Base-by-base conservation (phyloP, 495 filamentous ascomycete species). In the Jackrogersella multiformis region DNA sequence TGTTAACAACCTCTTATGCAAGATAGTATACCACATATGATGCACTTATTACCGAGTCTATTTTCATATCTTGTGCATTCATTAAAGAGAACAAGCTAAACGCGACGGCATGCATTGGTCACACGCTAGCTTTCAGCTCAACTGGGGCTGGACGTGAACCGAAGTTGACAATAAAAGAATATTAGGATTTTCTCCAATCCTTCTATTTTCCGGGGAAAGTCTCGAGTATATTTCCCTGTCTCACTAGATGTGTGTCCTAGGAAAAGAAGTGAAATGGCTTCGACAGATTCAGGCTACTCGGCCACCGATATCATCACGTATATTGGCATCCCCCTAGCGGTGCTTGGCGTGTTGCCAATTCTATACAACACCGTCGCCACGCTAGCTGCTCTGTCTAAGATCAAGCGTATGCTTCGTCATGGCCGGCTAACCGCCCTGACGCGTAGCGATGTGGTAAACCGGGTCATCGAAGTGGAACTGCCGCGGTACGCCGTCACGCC, bases 311-410 rank as follows among this genome's bases (percentile, higher is more conserved):
- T 83, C 48, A 82, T 82, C 71, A 83, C 80, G 0, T 79, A 85
- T 71, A 84, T 89, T 66, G 86, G 87, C 56, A 79, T 90, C 2
- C 88, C 88, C 15, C 78, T 90, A 35, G 87, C 86, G 2, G 86
- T 89, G 6, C 76, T 89, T 7, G 88, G 88, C n/a, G 85, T 89
- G n/a, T 76, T 88, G 5, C 87, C 88, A 0, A 89, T 89, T 56
- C 77, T 90, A 16, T 89, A 88, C 75, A 89, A 87, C 66, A 85
- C 83, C 21, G 68, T 80, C 58, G 69, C 74, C 13, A 86, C 81
- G 3, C 78, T 88, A 30, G 72, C 82, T 9, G 85, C 84, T 3
- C 75, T 87, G 2, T 84, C 83, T 34, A 82, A 82, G 28, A 85
- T 90, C 71, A 82, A 81, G 68, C 80, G 81, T 42, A 82, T 84